Conservation (phyloP, 805 yeast genomes). For the Starmerella apis region DNA sequence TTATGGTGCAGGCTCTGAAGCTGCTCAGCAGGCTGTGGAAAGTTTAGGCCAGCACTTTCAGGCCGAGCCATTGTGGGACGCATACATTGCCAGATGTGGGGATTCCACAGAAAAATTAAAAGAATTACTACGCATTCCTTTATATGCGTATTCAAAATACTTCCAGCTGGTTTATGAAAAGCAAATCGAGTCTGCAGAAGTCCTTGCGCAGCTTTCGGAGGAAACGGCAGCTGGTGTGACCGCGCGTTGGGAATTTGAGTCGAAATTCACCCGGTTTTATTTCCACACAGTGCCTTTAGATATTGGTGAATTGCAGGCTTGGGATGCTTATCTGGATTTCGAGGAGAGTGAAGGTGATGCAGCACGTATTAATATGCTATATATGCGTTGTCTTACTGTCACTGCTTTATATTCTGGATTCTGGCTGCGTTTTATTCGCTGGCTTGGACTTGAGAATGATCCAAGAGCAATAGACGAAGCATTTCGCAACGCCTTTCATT, state of each 20-base stretch:
- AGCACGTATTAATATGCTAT: conserved; percentile 38
- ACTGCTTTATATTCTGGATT: conserved; percentile 49
- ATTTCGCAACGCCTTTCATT: conserved; percentile 9
- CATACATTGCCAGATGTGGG: conserved; percentile 38
- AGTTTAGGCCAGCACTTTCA: conserved; percentile 60
- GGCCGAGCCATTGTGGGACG: conserved; percentile 77
- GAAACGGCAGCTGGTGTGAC: conserved; percentile 44
- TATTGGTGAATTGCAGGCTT: conserved; percentile 39
- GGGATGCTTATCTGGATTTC: conserved; percentile 56
- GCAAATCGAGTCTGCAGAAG: conserved; percentile 7
- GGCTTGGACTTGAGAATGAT: conserved; percentile 31
- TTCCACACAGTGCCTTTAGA: conserved; percentile 46
- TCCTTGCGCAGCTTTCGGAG: conserved; percentile 25
- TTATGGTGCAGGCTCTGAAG: conserved; percentile 27
- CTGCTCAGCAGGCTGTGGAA: conserved; percentile 41
- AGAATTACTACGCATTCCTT: conserved; percentile 41
- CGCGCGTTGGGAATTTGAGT: conserved; percentile 67
- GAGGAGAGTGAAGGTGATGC: conserved; percentile 35
- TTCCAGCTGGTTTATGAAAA: conserved; percentile 36
- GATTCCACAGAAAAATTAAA: conserved; percentile 30
- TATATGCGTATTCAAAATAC: conserved; percentile 80
- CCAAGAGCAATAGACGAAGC: not conserved
- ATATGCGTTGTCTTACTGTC: conserved; percentile 53
- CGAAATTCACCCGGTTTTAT: conserved; percentile 46
- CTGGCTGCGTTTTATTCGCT: conserved; percentile 63